Conservation (phyloP, 805 yeast genomes). For the Suhomyces sp. region DNA sequence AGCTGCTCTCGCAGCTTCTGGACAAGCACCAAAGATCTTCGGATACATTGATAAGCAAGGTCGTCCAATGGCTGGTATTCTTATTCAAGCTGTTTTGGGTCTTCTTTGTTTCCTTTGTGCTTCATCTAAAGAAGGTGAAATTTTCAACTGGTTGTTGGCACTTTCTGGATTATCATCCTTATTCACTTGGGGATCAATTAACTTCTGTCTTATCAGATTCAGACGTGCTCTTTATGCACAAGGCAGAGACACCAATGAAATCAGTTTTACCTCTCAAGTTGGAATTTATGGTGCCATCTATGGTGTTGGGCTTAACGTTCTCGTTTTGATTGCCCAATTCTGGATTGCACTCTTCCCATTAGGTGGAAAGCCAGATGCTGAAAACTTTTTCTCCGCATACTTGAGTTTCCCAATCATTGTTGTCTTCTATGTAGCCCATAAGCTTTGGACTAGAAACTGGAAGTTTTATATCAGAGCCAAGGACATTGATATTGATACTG, state of each 20-base stretch:
- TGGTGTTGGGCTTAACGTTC: constrained; percentile 30
- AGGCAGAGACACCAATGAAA: constrained; percentile 37
- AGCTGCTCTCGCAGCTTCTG: constrained; percentile 65
- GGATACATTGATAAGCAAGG: constrained; percentile 76
- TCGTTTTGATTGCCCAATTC: constrained; percentile 42
- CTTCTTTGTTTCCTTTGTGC: constrained; percentile 64
- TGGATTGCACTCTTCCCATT: constrained; percentile 43
- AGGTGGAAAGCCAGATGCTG: constrained; percentile 34
- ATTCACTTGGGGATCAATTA: constrained; percentile 77
- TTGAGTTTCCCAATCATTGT: constrained; percentile 49
- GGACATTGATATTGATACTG: constrained; percentile 61
- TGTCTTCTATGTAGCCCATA: constrained; percentile 44
- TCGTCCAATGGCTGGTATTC: constrained; percentile 71
- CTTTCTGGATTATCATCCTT: constrained; percentile 72
- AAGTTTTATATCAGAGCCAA: constrained; percentile 41
- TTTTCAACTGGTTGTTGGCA: constrained; percentile 77
- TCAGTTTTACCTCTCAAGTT: constrained; percentile 37
- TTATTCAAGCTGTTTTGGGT: constrained; percentile 53
- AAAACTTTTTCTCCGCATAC: constrained; percentile 44
- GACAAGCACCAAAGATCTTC: constrained; percentile 58
- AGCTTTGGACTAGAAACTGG: constrained; percentile 48
- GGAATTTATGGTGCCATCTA: constrained; percentile 38
- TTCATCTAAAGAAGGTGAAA: constrained; percentile 51
- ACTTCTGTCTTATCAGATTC: constrained; percentile 64
- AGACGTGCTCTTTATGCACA: constrained; percentile 59